These are phyloP conservation scores for Haplosporangium gracile DNA, from an alignment of 192 early-diverging fungal genomes.

Conservation along the genomic window DNA sequence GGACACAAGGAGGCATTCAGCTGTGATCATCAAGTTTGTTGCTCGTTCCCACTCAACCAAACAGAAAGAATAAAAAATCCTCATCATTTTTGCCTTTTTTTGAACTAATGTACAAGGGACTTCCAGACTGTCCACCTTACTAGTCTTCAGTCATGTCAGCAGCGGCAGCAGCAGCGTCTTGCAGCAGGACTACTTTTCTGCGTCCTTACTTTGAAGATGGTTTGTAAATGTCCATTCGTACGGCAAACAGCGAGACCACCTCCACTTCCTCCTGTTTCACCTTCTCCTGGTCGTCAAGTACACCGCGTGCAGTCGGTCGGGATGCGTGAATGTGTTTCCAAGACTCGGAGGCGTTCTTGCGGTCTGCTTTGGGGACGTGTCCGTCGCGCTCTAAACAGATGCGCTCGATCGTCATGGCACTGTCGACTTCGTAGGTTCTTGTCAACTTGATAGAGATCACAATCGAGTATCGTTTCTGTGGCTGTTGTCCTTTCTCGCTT, in stretches of 20 bases:
- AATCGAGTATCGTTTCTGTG: background rate
- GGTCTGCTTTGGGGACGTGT: background rate
- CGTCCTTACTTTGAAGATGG: background rate
- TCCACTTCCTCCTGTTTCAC: background rate
- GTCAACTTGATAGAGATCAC: background rate
- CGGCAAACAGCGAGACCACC: background rate
- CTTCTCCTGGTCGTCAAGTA: background rate
- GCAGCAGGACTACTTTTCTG: background rate
- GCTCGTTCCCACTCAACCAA: background rate
- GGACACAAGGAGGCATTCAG: slow-evolving; percentile 11
- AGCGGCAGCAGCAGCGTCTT: background rate
- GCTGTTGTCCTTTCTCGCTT: background rate
- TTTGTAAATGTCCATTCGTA: slow-evolving; percentile 6
- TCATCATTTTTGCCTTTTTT: background rate
- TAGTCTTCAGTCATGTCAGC: no score
- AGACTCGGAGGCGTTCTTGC: slow-evolving; percentile 6
- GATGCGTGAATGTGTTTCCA: background rate
- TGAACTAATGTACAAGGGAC: background rate
- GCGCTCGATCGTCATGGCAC: background rate
- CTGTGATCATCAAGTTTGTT: background rate
- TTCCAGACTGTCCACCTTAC: no score
- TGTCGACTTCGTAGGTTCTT: background rate
- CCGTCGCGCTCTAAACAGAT: slow-evolving; percentile 7
- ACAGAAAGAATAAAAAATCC: background rate
- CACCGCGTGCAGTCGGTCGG: background rate